These are phyloP conservation scores for Leptomonas pyrrhocoris DNA, from an alignment of 208 protist species.

Conservation along the genomic window DNA sequence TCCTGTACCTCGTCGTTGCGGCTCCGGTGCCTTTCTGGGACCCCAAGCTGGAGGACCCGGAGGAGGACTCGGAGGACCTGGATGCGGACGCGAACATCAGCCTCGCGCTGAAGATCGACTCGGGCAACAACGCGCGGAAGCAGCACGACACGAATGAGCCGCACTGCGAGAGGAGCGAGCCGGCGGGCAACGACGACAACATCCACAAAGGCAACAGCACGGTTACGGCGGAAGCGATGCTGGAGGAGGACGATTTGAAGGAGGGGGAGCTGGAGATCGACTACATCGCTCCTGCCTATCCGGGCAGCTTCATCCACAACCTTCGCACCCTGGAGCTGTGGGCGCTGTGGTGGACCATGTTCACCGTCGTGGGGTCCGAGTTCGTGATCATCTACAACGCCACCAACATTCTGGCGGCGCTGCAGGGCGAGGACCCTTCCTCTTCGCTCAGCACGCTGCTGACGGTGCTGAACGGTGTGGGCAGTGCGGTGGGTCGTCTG, in stretches of 20 bases:
- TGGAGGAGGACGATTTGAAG: background rate
- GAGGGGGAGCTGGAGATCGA: slow-evolving; percentile 47
- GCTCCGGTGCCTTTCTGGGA: slow-evolving; percentile 11
- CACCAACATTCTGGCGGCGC: slow-evolving; percentile 42
- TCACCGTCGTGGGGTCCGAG: slow-evolving; percentile 44
- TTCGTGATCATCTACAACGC: slow-evolving; percentile 64
- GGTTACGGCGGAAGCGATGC: slow-evolving; percentile 21
- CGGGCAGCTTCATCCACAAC: slow-evolving; percentile 49
- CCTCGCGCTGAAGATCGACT: too few relatives aligned
- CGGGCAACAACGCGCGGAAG: background rate
- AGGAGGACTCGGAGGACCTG: too few relatives aligned
- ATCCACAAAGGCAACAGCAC: too few relatives aligned
- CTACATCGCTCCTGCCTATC: slow-evolving; percentile 69
- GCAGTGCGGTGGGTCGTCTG: slow-evolving; percentile 52
- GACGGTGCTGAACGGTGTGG: slow-evolving; percentile 55
- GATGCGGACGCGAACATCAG: too few relatives aligned
- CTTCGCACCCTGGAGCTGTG: slow-evolving; percentile 42
- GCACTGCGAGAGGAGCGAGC: too few relatives aligned
- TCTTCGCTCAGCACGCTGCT: slow-evolving; percentile 40
- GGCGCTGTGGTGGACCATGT: slow-evolving; percentile 47
- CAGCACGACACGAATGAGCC: too few relatives aligned
- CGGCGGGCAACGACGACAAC: background rate
- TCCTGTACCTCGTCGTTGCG: slow-evolving; percentile 8
- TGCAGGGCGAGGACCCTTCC: slow-evolving; percentile 26
- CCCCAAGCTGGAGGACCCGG: background rate